Evolutionary conservation across 2,329 filamentous ascomycete species (phyloP).

Genomic region (Ascochyta koolunga): DNA sequence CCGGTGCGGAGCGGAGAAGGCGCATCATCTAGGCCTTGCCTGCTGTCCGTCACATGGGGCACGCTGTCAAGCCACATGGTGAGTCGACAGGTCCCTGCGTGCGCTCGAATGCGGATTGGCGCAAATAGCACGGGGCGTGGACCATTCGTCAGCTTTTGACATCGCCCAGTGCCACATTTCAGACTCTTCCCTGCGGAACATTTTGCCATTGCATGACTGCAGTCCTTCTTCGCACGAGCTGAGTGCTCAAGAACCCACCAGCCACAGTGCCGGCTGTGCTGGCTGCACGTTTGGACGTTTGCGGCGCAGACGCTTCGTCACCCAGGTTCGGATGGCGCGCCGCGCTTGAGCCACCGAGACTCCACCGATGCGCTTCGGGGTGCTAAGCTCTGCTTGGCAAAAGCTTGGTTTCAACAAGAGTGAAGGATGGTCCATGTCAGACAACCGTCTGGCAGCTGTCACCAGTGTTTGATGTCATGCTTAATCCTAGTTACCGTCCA

Average conservation of each 20-base stretch:
- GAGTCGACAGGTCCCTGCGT: not conserved
- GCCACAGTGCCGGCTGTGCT: not conserved
- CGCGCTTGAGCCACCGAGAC: conserved; percentile 1
- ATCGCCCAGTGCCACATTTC: too few species aligned
- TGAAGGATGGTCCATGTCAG: not conserved
- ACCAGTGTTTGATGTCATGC: not conserved
- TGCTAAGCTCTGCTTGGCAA: conserved; percentile 32
- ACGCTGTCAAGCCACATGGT: conserved; percentile 12
- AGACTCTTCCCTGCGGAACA: too few species aligned
- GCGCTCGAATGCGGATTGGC: conserved; percentile 12
- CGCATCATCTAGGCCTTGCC: conserved; percentile 11
- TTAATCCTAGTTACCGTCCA: not conserved
- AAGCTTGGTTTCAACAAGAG: conserved; percentile 22
- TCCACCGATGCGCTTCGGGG: not conserved
- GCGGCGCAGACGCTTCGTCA: conserved; percentile 11
- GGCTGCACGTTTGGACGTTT: not conserved
- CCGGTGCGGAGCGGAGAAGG: conserved; percentile 2
- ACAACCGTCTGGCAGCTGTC: conserved; percentile 6
- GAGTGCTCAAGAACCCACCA: not conserved
- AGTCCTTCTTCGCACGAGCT: too few species aligned
- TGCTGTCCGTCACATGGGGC: conserved; percentile 3
- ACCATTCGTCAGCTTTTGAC: conserved; percentile 17
- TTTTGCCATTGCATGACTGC: too few species aligned
- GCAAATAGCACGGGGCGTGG: conserved; percentile 7
- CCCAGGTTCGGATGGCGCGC: not conserved